Base-by-base conservation (phyloP, 768 basidiomycete genomes). In the Mycena floridula region DNA sequence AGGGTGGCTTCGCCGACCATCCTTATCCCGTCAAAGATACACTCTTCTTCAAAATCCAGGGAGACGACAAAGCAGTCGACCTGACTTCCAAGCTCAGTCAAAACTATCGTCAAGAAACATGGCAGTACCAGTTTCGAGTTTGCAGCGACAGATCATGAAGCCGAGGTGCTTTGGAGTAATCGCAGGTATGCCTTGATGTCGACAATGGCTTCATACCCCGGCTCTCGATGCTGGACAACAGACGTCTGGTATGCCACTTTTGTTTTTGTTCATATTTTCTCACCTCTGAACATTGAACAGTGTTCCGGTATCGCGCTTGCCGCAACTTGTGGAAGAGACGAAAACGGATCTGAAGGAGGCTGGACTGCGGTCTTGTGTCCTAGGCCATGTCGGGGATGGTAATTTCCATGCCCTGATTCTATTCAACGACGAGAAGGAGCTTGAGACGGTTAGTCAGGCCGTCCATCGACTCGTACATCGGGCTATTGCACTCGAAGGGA, bases 21-120 rank as follows among this genome's bases (percentile, higher is more conserved):
- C 69, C 77, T 37, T 88, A 84, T 57, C 83, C 83, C 3, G 79
- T 81, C 16, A 66, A 73, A 49, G 89, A 93, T 56, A 84, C 84
- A 0, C 73, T 96, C 8, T 91, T 96, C 66, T 89, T 97, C 74
- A 94, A 95, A 60, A 76, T 96, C 42, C 89, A 93, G 59, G 91
- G 91, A 2, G 79, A 87, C 25, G 65, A 74, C 0, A 61, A 70
- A 9, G 72, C 76, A 5, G 76, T 86, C 25, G 57, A 74, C 3
- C 72, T 74, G 32, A 74, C 87, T 0, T 77, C 85, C 0, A n/a
- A 69, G 74, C 36, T 61, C 69, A 16, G 74, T 89, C 21, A 69
- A 81, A 51, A 55, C 61, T 7, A 78, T 95, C 22, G 77, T 82
- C 18, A 69, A 77, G 53, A 77, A 70, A 53, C 81, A 94, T 51